Percentiles rank a stretch among this genome's conserved stretches.
These are phyloP conservation scores for Chrysanthemum makinoi DNA, from an alignment of 129 eudicot species.

Conservation along the genomic window DNA sequence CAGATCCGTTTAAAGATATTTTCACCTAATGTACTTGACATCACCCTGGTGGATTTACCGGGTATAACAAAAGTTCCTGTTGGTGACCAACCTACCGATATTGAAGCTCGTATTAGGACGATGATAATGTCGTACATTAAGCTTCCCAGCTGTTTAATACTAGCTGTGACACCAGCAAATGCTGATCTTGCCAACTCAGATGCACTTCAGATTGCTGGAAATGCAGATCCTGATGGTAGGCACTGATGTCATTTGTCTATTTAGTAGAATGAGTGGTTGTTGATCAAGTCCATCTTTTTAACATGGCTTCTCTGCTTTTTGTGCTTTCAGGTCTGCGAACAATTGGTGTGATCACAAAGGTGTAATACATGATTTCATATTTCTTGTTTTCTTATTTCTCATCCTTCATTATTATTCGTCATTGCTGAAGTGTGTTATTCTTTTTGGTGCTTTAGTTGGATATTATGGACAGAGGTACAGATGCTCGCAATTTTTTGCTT, in stretches of 20 bases:
- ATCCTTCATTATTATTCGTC: neutral
- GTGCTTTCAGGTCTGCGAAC: slow-evolving; percentile 80
- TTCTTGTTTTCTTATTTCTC: slow-evolving; percentile 3
- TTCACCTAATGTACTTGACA: slow-evolving; percentile 97
- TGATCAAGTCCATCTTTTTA: slow-evolving; percentile 9
- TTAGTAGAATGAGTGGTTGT: slow-evolving; percentile 8
- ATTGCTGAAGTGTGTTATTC: slow-evolving; percentile 7
- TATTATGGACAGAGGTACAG: slow-evolving; percentile 99
- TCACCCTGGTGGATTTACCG: slow-evolving; percentile 91
- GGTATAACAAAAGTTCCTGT: slow-evolving; percentile 97
- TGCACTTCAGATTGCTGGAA: slow-evolving; percentile 95
- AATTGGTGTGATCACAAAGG: slow-evolving; percentile 97
- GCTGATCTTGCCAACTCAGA: slow-evolving; percentile 96
- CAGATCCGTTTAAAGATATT: slow-evolving; percentile 92
- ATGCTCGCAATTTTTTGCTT: slow-evolving; percentile 95
- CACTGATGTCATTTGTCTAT: slow-evolving; percentile 8
- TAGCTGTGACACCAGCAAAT: slow-evolving; percentile 97
- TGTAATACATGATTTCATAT: slow-evolving; percentile 24
- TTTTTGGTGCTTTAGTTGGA: slow-evolving; percentile 69
- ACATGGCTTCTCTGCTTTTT: slow-evolving; percentile 15
- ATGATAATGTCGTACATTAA: slow-evolving; percentile 92
- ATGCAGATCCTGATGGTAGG: slow-evolving; percentile 95
- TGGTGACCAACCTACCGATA: slow-evolving; percentile 96
- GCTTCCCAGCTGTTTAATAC: slow-evolving; percentile 75
- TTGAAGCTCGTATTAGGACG: slow-evolving; percentile 89